Percentiles rank a stretch among this genome's conserved stretches.
These are phyloP conservation scores for Edaphochlamys debaryana DNA, from an alignment of 139 green algal species.

Conservation along the genomic window DNA sequence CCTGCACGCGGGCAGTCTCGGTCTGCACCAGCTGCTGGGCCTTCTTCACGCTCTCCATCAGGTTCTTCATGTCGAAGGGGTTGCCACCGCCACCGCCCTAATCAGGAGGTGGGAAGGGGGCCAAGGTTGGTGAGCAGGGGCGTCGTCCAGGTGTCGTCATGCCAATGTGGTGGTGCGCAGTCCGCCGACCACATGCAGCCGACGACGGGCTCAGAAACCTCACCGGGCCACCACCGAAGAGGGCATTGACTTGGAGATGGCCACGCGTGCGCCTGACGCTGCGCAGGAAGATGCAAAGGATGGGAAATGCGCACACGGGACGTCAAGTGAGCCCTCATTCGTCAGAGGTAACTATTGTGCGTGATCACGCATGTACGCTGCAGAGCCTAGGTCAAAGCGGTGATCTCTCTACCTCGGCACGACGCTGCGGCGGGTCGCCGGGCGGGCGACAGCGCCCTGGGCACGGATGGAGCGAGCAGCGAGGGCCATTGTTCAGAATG, in stretches of 20 bases:
- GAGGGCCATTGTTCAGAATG: constrained; percentile 11
- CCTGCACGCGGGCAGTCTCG: constrained; percentile 90
- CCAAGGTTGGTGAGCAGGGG: too few species aligned
- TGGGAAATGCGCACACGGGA: too few species aligned
- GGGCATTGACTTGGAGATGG: constrained; percentile 20
- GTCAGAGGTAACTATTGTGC: too few species aligned
- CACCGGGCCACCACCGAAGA: constrained; percentile 27
- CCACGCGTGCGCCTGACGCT: constrained; percentile 8
- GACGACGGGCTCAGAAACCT: too few species aligned
- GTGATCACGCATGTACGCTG: too few species aligned
- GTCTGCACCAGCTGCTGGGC: constrained; percentile 93
- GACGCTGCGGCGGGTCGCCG: constrained; percentile 4
- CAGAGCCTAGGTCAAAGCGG: too few species aligned
- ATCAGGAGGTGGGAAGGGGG: too few species aligned
- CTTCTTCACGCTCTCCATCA: constrained; percentile 95
- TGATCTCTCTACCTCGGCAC: constrained; percentile 13
- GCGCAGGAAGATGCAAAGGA: background rate
- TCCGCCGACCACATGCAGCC: too few species aligned
- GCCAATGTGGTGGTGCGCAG: too few species aligned
- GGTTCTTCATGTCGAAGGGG: constrained; percentile 85
- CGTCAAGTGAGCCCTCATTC: too few species aligned
- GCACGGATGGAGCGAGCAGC: constrained; percentile 9
- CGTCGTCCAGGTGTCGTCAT: too few species aligned
- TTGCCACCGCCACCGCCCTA: constrained; percentile 72
- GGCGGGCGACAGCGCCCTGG: too few species aligned